phyloP scores from a whole-genome alignment of 768 basidiomycete genomes.

The Tulasnella sp. region DNA sequence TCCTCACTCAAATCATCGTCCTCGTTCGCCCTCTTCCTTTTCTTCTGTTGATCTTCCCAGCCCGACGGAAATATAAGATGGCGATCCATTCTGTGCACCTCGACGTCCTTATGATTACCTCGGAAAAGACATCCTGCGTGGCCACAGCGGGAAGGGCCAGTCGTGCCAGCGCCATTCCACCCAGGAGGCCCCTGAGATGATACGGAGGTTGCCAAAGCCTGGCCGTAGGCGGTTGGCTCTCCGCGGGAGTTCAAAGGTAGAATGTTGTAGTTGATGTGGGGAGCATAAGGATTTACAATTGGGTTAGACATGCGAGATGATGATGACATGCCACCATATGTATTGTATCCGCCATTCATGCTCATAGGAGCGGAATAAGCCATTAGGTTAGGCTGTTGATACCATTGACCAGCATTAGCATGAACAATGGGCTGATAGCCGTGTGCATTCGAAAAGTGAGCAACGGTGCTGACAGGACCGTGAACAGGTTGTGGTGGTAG shows the following conservation, averaged over 20 bases:
- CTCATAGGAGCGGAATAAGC: no score
- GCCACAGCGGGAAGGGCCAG: conserved; percentile 2
- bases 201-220: not conserved
- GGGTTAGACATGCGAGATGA: not conserved
- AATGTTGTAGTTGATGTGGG: conserved; percentile 2
- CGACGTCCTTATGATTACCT: conserved; percentile 52
- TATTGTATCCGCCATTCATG: no score
- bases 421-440: conserved; percentile 2
- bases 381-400: not conserved
- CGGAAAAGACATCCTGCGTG: conserved; percentile 49
- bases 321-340: not conserved
- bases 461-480: not conserved
- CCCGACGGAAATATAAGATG: conserved; percentile 72
- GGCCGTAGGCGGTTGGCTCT: not conserved
- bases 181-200: not conserved
- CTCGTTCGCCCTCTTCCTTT: conserved; percentile 68
- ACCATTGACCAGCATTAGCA: not conserved
- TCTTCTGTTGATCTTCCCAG: conserved; percentile 48
- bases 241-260: not conserved
- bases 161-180: conserved; percentile 13
- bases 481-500: not conserved
- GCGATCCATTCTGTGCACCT: conserved; percentile 83
- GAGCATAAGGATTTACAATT: not conserved
- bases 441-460: not conserved
- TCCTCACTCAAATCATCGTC: not conserved